Conservation (phyloP, 1,284 basidiomycete genomes). For the Kwoniella shivajii region DNA sequence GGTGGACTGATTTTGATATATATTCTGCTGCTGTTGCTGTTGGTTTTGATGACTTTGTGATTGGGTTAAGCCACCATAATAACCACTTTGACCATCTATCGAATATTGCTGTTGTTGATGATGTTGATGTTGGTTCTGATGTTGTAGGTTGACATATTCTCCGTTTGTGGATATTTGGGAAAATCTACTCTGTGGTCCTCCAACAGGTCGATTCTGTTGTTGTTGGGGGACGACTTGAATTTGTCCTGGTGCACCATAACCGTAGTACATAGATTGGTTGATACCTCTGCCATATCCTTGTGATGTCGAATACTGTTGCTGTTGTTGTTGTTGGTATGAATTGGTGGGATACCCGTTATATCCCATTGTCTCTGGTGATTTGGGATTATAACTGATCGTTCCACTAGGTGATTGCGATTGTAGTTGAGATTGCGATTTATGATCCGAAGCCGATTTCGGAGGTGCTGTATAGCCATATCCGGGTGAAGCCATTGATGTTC, state of each 20-base stretch:
- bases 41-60: conserved; percentile 4
- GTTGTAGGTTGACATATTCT: not conserved
- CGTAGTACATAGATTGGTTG: conserved; percentile 5
- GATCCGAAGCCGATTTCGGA: conserved; percentile 7
- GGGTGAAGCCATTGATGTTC: conserved; percentile 30
- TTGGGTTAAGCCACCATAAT: conserved; percentile 2
- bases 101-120: conserved; percentile 1
- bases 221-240: too few species aligned
- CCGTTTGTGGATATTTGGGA: not conserved
- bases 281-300: conserved; percentile 5
- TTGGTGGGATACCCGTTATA: conserved; percentile 1
- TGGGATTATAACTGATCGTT: conserved; percentile 10
- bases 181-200: conserved; percentile 1
- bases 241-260: conserved; percentile 12
- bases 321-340: not conserved
- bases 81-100: conserved; percentile 4
- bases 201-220: not conserved
- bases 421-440: conserved; percentile 14
- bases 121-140: not conserved
- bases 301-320: not conserved
- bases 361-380: conserved; percentile 3
- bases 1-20: not conserved
- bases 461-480: conserved; percentile 33
- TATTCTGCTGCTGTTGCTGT: conserved; percentile 11
- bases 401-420: too few species aligned